Evolutionary conservation across 2,329 filamentous ascomycete genomes (phyloP).

Genomic region (Graphiopsis chlorocephala): DNA sequence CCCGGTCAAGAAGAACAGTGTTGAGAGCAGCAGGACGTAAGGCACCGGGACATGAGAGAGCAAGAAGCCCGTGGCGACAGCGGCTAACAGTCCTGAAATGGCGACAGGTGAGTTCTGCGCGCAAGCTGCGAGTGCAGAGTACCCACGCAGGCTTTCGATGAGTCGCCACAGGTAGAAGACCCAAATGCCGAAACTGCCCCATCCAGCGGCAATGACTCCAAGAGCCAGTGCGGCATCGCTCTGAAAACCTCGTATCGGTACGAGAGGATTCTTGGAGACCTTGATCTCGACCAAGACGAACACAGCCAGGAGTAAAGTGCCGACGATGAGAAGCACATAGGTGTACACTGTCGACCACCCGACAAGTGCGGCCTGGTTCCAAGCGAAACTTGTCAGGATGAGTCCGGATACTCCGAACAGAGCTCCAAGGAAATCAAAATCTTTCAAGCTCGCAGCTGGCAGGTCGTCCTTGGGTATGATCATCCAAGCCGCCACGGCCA

Average conservation of each 20-base stretch:
- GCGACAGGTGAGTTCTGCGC: conserved; percentile 35
- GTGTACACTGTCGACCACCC: conserved; percentile 33
- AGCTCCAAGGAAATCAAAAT: conserved; percentile 21
- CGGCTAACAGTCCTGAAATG: conserved; percentile 36
- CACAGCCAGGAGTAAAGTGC: conserved; percentile 25
- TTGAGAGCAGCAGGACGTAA: conserved; percentile 38
- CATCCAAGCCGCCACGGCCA: conserved; percentile 20
- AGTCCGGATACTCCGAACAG: conserved; percentile 30
- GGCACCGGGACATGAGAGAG: conserved; percentile 36
- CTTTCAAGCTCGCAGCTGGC: conserved; percentile 23
- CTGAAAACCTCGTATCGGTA: conserved; percentile 28
- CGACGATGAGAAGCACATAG: conserved; percentile 31
- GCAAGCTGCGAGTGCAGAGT: conserved; percentile 33
- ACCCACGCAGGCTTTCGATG: conserved; percentile 31
- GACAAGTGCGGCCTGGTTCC: conserved; percentile 33
- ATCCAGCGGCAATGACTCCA: conserved; percentile 30
- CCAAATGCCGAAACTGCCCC: conserved; percentile 37
- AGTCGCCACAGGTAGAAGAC: conserved; percentile 33
- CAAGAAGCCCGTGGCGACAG: conserved; percentile 37
- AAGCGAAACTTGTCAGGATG: conserved; percentile 33
- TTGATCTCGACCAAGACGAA: conserved; percentile 31
- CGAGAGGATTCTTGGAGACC: conserved; percentile 19
- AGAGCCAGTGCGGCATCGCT: conserved; percentile 28
- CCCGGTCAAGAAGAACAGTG: conserved; percentile 43
- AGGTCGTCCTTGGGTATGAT: conserved; percentile 17